phyloP scores from a whole-genome alignment of 2,329 filamentous ascomycete genomes.

The Xylariaceae sp. region DNA sequence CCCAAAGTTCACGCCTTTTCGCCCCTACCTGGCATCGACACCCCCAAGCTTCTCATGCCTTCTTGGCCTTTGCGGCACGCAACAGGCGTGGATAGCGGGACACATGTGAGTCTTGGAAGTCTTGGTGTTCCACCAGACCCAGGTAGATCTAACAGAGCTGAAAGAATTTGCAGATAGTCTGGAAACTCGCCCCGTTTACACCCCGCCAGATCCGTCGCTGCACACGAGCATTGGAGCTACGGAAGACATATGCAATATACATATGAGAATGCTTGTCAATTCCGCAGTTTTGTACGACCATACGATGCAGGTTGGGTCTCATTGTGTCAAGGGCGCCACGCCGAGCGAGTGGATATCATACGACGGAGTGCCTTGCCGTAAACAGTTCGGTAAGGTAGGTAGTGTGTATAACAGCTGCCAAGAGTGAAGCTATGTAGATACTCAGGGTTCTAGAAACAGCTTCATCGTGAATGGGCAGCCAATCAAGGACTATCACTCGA shows the following conservation, averaged over 20 bases:
- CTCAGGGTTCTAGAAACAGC: too few relatives aligned
- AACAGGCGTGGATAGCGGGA: not conserved
- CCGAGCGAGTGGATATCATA: not conserved
- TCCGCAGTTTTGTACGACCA: not conserved
- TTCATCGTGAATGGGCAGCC: too few relatives aligned
- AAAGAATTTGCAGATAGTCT: not conserved
- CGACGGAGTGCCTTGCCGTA: too few relatives aligned
- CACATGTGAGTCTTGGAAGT: not conserved
- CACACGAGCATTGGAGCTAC: too few relatives aligned
- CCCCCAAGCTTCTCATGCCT: not conserved
- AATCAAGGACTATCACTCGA: too few relatives aligned
- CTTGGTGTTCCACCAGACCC: not conserved
- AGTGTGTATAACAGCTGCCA: not conserved
- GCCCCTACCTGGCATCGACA: not conserved
- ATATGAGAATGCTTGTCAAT: conserved; percentile 1
- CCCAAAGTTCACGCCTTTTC: conserved; percentile 1
- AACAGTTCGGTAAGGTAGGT: not conserved
- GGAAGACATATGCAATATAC: conserved; percentile 5
- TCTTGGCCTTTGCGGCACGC: not conserved
- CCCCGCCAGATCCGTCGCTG: not conserved
- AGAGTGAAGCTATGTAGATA: not conserved
- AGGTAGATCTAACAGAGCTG: not conserved
- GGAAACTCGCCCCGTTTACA: conserved; percentile 6
- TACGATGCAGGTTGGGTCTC: conserved; percentile 1
- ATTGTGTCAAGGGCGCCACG: not conserved